Evolutionary conservation across 176 grass and related monocot species (phyloP), one percentile per base, ranked within the genome.

Genomic region (Chloris gayana): DNA sequence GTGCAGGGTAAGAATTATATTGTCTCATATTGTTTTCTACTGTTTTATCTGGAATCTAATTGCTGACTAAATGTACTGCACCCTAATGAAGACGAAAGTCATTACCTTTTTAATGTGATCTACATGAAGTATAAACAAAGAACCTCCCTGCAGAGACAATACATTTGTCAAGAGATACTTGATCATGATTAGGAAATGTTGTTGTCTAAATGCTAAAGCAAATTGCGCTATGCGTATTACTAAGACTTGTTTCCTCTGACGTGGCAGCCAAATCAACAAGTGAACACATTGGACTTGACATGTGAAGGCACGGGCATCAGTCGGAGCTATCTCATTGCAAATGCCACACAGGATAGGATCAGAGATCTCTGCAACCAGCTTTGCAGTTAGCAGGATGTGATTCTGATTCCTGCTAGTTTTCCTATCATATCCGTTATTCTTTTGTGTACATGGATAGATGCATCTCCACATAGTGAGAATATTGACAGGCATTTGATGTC

Each of bases 291-390:
- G 74, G 85, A 68, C 69, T 34, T 94, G 73, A 84, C 62, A 18
- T 94, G 91, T 67, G 49, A 58, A 39, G 85, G 80, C 21, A 77
- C 64, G 31, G 73, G 30, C 29, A 85, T 35, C 61, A 72, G 69
- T 75, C 37, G 7, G 6, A 97, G 78, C 62, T 94, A 90, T 78
- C 39, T 66, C 62, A 73, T 92, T 14, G 74, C 87, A 17, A 80
- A 86, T 60, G 64, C 85, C 0, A 65, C 85, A 1, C 26, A 80
- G 57, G 70, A 72, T 44, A 88, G 75, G 49, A 90, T 90, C 68
- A 57, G 62, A 26, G 76, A 90, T 21, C 66, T 97, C 24, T 97
- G 94, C 83, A 69, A 62, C 59, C 82, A 92, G 64, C 85, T 94
- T 33, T 97, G 94, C 75, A 77, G 49, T 49, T 88, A 77, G 86